Evolutionary conservation across 305 asterid species (phyloP).

Genomic region (Fraxinus greggii): DNA sequence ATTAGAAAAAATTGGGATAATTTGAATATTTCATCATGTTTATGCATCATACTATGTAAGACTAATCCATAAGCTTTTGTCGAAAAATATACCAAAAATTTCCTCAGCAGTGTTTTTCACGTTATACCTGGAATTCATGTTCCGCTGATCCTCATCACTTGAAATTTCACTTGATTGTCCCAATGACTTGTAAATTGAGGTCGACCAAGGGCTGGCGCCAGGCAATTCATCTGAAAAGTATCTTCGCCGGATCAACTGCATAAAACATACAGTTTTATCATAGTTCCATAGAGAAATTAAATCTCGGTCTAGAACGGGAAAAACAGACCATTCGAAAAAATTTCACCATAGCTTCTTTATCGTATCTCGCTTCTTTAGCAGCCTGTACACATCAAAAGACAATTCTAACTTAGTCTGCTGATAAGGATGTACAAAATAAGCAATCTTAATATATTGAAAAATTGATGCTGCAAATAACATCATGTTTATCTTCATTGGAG

Average conservation of each 20-base stretch:
- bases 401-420: neutral
- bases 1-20: neutral
- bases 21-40: neutral
- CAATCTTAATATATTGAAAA: neutral
- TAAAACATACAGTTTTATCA: slow-evolving; percentile 23
- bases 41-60: neutral
- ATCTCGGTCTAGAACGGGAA: slow-evolving; percentile 11
- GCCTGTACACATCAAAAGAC: slow-evolving; percentile 35
- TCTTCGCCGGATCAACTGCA: slow-evolving; percentile 89
- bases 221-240: slow-evolving; percentile 91
- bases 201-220: slow-evolving; percentile 69
- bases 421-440: neutral
- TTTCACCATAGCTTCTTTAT: slow-evolving; percentile 83
- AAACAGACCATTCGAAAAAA: slow-evolving; percentile 74
- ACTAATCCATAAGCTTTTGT: neutral
- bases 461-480: neutral
- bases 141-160: slow-evolving; percentile 65
- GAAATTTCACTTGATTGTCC: slow-evolving; percentile 61
- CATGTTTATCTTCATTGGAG: neutral
- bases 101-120: neutral
- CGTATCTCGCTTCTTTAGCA: slow-evolving; percentile 85
- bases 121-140: slow-evolving; percentile 62
- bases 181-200: slow-evolving; percentile 40
- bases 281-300: neutral
- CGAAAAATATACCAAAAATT: neutral